A percentile compares a stretch with the other conserved stretches of the same genome.
These are phyloP conservation scores for Aspergillus sp. DNA, from an alignment of 2,329 filamentous ascomycete species.

Conservation along the genomic window DNA sequence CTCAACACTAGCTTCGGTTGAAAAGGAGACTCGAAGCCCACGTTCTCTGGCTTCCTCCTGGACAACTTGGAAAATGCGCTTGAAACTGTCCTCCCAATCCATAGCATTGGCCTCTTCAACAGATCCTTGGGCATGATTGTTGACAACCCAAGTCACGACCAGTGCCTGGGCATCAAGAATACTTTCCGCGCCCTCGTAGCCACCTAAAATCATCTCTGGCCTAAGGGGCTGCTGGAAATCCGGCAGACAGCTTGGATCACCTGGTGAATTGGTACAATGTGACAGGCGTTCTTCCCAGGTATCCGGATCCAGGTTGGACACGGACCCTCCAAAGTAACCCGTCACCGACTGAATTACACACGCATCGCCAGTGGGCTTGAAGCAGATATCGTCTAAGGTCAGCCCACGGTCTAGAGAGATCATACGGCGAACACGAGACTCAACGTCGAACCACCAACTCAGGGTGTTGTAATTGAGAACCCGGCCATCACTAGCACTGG, in stretches of 20 bases:
- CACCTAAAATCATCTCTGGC: constrained; percentile 83
- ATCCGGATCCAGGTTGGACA: constrained; percentile 63
- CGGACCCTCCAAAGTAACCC: constrained; percentile 78
- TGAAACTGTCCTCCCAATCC: constrained; percentile 86
- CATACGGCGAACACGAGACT: constrained; percentile 73
- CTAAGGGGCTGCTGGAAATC: constrained; percentile 88
- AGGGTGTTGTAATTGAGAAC: constrained; percentile 89
- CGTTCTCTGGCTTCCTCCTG: constrained; percentile 78
- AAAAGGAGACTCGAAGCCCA: constrained; percentile 89
- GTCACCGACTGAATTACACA: constrained; percentile 94
- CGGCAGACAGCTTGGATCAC: constrained; percentile 73
- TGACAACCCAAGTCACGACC: constrained; percentile 92
- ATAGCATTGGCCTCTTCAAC: constrained; percentile 73
- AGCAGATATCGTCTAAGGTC: constrained; percentile 82
- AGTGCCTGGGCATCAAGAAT: constrained; percentile 77
- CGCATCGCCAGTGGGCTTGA: constrained; percentile 86
- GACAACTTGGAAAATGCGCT: constrained; percentile 72
- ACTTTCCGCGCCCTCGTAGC: constrained; percentile 67
- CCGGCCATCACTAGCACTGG: constrained; percentile 66
- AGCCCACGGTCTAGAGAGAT: constrained; percentile 71
- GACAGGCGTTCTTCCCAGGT: constrained; percentile 75
- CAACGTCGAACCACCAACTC: constrained; percentile 91
- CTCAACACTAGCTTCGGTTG: constrained; percentile 91
- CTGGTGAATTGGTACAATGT: constrained; percentile 77
- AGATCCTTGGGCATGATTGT: constrained; percentile 78